Evolutionary conservation across 768 basidiomycete genomes (phyloP), one percentile per base, ranked within the genome.

Genomic region (Myochromella boudieri): DNA sequence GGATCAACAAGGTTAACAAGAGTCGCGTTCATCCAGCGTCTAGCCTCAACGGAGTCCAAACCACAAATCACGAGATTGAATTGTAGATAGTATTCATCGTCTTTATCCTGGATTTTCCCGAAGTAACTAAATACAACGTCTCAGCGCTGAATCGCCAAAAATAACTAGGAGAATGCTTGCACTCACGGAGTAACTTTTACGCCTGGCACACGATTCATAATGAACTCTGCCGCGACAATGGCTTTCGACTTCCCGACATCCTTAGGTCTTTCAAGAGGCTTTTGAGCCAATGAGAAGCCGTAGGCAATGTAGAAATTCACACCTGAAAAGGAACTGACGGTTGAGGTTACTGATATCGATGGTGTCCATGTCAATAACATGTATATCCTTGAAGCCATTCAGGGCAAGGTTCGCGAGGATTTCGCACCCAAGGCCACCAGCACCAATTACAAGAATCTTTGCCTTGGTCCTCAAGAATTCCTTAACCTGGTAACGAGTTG

Each of bases 351-450:
- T 97, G 61, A 99, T 90, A 69, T 99, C 95, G 64, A 98, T 99
- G 12, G 95, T 97, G 75, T 99, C 95, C 95, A 99, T 98, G 75
- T 99, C 97, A 63, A 99, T 98, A 51, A 99, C 95, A 74, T 97
- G 93, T 55, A 98, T 97, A 60, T 98, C 91, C 68, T 88, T 91
- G 83, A 98, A 99, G 20, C 97, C 97, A 36, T 91, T 88, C 56
- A 98, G 69, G 18, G 97, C 95, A 40, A 99, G 80, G 68, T 98
- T 97, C 49, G 95, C 90, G 32, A 99, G 76, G 55, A 98, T 98
- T 75, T 99, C 97, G 68, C 89, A 99, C 9, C 97, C 97, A 32
- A 99, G 74, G 46, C 97, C 97, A 26, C 97, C 97, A 22, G 97
- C 97, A 25, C 97, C 97, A 59, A 99, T 98, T 54, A 98, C 95